Evolutionary conservation across 2,329 filamentous ascomycete genomes (phyloP).

Genomic region (Cladosporium sp.): DNA sequence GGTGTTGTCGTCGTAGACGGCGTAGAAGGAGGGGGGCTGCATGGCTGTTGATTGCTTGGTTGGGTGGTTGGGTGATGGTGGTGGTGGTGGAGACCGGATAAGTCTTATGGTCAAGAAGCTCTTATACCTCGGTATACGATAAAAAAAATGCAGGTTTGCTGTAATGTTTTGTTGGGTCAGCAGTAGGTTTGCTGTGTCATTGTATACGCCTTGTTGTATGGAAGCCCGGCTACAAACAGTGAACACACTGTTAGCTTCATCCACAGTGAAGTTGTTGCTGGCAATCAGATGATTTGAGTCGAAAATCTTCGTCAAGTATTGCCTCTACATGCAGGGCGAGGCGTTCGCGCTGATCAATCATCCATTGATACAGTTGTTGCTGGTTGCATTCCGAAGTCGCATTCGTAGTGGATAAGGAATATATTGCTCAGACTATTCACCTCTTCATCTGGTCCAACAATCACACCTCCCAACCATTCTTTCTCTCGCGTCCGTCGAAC

Average conservation of each 20-base stretch:
- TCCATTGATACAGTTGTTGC: background rate
- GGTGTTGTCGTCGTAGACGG: background rate
- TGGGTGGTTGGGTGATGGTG: background rate
- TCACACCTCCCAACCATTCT: conserved; percentile 1
- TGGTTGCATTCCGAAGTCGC: background rate
- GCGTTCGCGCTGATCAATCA: background rate
- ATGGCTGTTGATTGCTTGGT: background rate
- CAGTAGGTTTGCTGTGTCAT: background rate
- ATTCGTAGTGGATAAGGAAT: background rate
- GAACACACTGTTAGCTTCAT: background rate
- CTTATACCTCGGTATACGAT: background rate
- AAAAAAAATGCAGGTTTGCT: background rate
- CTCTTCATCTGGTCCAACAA: background rate
- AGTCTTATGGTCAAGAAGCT: background rate
- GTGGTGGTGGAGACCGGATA: background rate
- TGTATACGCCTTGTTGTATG: background rate
- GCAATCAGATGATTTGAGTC: background rate
- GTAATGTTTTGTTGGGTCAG: background rate
- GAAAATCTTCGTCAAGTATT: background rate
- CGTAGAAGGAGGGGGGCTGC: background rate
- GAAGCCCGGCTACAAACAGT: background rate
- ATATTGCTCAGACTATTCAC: background rate
- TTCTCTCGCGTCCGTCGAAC: background rate
- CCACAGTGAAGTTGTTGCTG: background rate
- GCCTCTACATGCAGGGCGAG: background rate